Base-by-base conservation (phyloP, 441 rosid genomes). In the Geranium incanum region DNA sequence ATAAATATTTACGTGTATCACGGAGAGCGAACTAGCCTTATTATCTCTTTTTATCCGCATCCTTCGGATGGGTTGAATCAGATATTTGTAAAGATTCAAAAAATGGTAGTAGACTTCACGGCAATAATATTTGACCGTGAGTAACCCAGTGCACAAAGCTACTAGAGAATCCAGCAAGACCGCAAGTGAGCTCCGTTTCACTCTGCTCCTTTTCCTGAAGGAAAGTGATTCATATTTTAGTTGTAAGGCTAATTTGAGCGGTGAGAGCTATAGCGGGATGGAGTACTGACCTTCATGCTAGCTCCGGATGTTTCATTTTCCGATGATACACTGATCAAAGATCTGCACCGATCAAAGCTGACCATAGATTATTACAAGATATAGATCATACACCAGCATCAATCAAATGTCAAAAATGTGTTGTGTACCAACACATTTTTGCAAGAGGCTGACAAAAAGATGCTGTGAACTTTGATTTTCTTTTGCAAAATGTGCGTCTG, bases 81-180 rank as follows among this genome's bases (percentile, higher is more conserved):
- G 72, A 11, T 52, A 5, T 7, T 52, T 12, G 12, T 5, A 16
- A 60, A 5, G 21, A 63, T 18, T 16, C 67, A 18, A 59, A 63
- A 5, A 63, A 11, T 3, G 63, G 8, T 1, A 37, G 28, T 8
- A 15, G 66, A 63, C 68, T 71, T 86, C 80, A 85, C 48, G 39
- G 81, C 85, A 73, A 85, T 70, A 85, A 83, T 74, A 83, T 76
- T 19, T 78, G 88, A 67, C 90, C 97, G 23, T 89, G 68, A 37
- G 72, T 80, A 52, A 95, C 91, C 99, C 99, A 95, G 59, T 81
- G 78, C 28, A 68, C 72, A 65, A 89, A 95, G 69, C 83, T 78
- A 39, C 82, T 76, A n/a, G 95, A 79, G 69, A 72, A 89, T 79
- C 73, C 79, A 65, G 60, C 72, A 69, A 38, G 28, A 67, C 76